Evolutionary conservation across 371 early-diverging fungal species (phyloP).

Genomic region (Rhizopus delemar): DNA sequence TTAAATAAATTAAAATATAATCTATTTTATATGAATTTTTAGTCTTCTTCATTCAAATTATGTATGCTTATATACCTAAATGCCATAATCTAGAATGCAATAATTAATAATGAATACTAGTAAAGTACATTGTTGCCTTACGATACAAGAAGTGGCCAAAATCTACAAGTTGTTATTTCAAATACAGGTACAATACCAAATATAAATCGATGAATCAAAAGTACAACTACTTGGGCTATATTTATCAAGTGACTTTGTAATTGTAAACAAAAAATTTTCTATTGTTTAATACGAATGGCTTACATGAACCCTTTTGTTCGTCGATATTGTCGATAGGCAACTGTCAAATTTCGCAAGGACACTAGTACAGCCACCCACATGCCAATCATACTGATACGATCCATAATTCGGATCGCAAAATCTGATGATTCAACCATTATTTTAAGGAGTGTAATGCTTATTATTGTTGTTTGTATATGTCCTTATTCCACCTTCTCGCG

Average conservation of each 20-base stretch:
- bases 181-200: constrained; percentile 50
- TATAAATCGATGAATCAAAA: constrained; percentile 42
- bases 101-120: background rate
- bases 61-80: constrained; percentile 11
- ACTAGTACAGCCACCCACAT: constrained; percentile 45
- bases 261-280: background rate
- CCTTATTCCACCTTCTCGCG: too few relatives aligned
- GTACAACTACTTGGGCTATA: constrained; percentile 39
- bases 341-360: constrained; percentile 40
- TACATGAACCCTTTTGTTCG: constrained; percentile 50
- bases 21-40: constrained; percentile 14
- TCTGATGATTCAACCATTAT: constrained; percentile 37
- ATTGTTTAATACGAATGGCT: constrained; percentile 1
- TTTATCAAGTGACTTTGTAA: constrained; percentile 42
- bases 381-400: constrained; percentile 48
- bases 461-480: background rate
- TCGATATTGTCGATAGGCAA: constrained; percentile 42
- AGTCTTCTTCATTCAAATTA: background rate
- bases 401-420: constrained; percentile 41
- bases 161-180: constrained; percentile 42
- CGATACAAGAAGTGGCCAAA: constrained; percentile 49
- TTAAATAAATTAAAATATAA: constrained; percentile 37
- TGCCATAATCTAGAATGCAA: constrained; percentile 21
- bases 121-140: constrained; percentile 17
- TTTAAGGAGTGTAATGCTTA: background rate